These are phyloP conservation scores for Solanum arcanum DNA, from an alignment of 257 asterid species.

Conservation along the genomic window DNA sequence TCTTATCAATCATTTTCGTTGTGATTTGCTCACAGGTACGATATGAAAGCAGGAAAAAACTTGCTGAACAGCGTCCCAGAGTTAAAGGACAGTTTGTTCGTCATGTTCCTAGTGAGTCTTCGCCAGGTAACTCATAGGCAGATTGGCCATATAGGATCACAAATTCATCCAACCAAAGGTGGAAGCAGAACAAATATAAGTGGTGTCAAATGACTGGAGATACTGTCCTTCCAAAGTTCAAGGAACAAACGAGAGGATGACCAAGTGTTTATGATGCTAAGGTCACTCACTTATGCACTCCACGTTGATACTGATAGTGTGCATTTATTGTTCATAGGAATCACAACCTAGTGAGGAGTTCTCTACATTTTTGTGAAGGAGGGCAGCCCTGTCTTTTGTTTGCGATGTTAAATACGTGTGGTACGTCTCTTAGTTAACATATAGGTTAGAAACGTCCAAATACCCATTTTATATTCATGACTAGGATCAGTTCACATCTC, in stretches of 20 bases:
- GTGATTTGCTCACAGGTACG: conserved; percentile 40
- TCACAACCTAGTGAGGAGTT: background rate
- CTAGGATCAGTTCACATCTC: background rate
- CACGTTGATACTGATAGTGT: background rate
- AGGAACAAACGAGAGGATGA: background rate
- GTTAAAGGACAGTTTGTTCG: conserved; percentile 90
- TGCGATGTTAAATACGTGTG: background rate
- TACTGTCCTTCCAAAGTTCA: background rate
- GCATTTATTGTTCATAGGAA: background rate
- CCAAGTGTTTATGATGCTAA: background rate
- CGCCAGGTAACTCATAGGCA: conserved; percentile 25
- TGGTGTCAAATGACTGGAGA: conserved; percentile 7
- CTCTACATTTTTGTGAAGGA: background rate
- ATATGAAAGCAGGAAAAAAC: conserved; percentile 77
- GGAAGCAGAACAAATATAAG: conserved; percentile 12
- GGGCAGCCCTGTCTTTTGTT: background rate
- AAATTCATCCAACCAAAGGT: background rate
- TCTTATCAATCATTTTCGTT: background rate
- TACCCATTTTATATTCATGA: background rate
- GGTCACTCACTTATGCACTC: background rate
- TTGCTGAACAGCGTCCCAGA: conserved; percentile 85
- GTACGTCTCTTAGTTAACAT: background rate
- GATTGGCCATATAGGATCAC: conserved; percentile 9
- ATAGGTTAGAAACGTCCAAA: background rate
- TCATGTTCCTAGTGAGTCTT: conserved; percentile 32